Evolutionary conservation across 2,329 filamentous ascomycete genomes (phyloP).

Genomic region (Fonsecaea monophora): DNA sequence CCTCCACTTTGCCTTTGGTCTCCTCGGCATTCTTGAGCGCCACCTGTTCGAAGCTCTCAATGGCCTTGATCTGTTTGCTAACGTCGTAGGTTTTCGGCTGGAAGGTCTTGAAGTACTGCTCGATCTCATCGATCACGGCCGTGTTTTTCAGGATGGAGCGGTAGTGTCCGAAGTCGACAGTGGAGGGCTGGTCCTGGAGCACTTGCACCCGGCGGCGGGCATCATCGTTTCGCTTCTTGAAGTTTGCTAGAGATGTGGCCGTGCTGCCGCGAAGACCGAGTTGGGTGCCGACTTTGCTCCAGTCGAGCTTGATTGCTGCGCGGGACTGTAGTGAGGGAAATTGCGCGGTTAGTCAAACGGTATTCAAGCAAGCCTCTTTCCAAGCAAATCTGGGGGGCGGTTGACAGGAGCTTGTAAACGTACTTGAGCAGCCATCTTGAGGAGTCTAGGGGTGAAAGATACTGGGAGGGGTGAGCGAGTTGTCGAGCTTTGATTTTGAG

Average conservation of each 20-base stretch:
- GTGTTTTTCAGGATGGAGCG: constrained; percentile 93
- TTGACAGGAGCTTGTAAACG: constrained; percentile 46
- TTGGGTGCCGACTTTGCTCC: constrained; percentile 90
- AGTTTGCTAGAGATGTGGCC: constrained; percentile 85
- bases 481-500: constrained; percentile 28
- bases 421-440: constrained; percentile 51
- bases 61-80: constrained; percentile 91
- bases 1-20: constrained; percentile 94
- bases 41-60: constrained; percentile 96
- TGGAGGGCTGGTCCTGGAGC: constrained; percentile 82
- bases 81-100: constrained; percentile 95
- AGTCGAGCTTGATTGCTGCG: constrained; percentile 99
- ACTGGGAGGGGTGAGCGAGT: constrained; percentile 19
- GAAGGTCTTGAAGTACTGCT: constrained; percentile 91
- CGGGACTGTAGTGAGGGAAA: constrained; percentile 72
- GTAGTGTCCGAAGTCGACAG: constrained; percentile 94
- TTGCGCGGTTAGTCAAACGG: constrained; percentile 43
- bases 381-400: constrained; percentile 50
- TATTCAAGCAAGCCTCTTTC: neutral
- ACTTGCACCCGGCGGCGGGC: constrained; percentile 89
- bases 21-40: constrained; percentile 95
- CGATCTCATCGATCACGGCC: constrained; percentile 93
- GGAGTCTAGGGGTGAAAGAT: constrained; percentile 39
- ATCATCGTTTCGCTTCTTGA: constrained; percentile 99
- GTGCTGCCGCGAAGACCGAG: constrained; percentile 97